A percentile compares a stretch with the other conserved stretches of the same genome.
Evolutionary conservation across 1,139 yeast genomes (phyloP).

Genomic region (Candida sp.): DNA sequence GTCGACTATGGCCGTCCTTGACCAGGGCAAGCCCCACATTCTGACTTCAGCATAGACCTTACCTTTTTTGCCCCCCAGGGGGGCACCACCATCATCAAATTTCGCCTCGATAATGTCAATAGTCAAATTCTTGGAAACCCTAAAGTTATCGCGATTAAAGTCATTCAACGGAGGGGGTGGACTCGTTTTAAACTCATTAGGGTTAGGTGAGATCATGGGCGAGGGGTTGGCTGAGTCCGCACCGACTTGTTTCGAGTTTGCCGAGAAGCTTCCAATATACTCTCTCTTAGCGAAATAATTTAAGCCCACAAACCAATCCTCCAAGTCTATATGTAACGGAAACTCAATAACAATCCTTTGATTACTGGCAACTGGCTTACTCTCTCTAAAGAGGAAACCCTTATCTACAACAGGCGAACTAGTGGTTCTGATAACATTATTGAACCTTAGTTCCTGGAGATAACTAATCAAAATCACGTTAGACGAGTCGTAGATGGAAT

Average conservation of each 20-base stretch:
- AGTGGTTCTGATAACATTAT: slow-evolving; percentile 34
- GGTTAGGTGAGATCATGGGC: not conserved
- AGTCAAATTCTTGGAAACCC: slow-evolving; percentile 53
- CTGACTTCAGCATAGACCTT: slow-evolving; percentile 59
- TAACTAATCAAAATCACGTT: slow-evolving; percentile 60
- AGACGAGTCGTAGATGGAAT: slow-evolving; percentile 59
- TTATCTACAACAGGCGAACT: slow-evolving; percentile 21
- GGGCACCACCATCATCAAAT: slow-evolving; percentile 26
- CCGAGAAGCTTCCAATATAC: slow-evolving; percentile 37
- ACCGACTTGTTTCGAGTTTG: slow-evolving; percentile 5
- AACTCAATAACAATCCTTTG: slow-evolving; percentile 57
- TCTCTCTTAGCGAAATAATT: slow-evolving; percentile 66
- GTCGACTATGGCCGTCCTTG: slow-evolving; percentile 59
- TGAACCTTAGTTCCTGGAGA: slow-evolving; percentile 49
- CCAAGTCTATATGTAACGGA: slow-evolving; percentile 68
- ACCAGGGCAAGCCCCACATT: slow-evolving; percentile 71
- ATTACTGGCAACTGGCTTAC: slow-evolving; percentile 28
- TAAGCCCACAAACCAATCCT: slow-evolving; percentile 81
- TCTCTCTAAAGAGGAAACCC: slow-evolving; percentile 29
- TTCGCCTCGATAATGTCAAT: slow-evolving; percentile 70
- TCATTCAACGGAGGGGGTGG: slow-evolving; percentile 14
- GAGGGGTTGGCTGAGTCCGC: not conserved
- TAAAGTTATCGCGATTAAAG: slow-evolving; percentile 36
- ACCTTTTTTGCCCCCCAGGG: slow-evolving; percentile 10
- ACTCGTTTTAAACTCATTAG: not conserved